Percentiles rank a stretch among this genome's conserved stretches.
Conservation (phyloP, 2,329 filamentous ascomycete genomes). For the Mycosphaerella sp. region DNA sequence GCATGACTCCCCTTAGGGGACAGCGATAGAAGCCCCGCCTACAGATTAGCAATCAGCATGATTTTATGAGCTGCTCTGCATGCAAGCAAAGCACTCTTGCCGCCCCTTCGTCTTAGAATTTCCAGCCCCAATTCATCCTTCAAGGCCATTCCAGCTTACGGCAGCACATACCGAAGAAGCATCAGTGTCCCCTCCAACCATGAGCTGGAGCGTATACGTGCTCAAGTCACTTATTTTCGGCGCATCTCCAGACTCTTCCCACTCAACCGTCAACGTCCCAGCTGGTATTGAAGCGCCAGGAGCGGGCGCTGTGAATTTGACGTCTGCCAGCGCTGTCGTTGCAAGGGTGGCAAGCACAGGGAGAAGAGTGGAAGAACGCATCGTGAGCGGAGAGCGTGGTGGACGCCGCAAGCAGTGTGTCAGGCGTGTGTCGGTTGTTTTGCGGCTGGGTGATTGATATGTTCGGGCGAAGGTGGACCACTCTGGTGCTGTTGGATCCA, state of each 20-base stretch:
- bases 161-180: slow-evolving; percentile 41
- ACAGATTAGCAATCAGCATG: neutral
- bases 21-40: slow-evolving; percentile 2
- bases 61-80: neutral
- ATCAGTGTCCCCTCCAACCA: slow-evolving; percentile 53
- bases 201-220: slow-evolving; percentile 54
- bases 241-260: slow-evolving; percentile 50
- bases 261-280: slow-evolving; percentile 50
- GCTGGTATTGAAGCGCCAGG: slow-evolving; percentile 47
- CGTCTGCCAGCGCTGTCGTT: slow-evolving; percentile 45
- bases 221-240: slow-evolving; percentile 48
- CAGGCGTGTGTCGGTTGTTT: no score
- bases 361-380: slow-evolving; percentile 9
- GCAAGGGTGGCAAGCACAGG: slow-evolving; percentile 34
- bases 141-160: neutral
- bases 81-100: no score
- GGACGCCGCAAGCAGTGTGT: no score
- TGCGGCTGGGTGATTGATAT: neutral
- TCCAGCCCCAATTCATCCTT: no score
- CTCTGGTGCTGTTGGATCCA: neutral
- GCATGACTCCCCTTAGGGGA: slow-evolving; percentile 7
- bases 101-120: no score
- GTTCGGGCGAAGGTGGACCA: neutral
- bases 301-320: slow-evolving; percentile 50
- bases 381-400: neutral